These are phyloP conservation scores for Xylariaceae sp. DNA, from an alignment of 2,329 filamentous ascomycete species.

Conservation along the genomic window DNA sequence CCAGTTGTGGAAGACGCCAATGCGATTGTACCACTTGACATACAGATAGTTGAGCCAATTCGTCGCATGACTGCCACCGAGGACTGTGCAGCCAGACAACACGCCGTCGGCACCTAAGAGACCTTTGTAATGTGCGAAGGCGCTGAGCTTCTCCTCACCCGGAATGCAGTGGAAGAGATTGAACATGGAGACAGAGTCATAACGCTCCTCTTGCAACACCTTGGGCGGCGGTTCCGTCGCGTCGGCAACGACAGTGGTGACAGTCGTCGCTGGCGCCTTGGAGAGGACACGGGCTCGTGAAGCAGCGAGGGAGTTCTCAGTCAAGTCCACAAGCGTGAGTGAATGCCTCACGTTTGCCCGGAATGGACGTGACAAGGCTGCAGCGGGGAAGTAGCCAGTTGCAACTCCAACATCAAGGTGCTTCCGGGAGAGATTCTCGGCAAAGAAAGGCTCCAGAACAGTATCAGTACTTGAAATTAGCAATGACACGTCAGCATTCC, in stretches of 20 bases:
- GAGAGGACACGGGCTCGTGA: conserved; percentile 27
- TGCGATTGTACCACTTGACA: conserved; percentile 33
- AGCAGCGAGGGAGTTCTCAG: conserved; percentile 29
- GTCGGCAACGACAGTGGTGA: conserved; percentile 34
- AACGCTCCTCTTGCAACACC: conserved; percentile 26
- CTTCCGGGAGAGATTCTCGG: conserved; percentile 13
- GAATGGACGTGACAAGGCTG: conserved; percentile 15
- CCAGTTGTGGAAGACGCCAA: conserved; percentile 38
- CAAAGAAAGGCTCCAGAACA: conserved; percentile 17
- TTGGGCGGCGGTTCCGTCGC: conserved; percentile 31
- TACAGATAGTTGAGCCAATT: conserved; percentile 24
- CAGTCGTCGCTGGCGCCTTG: conserved; percentile 16
- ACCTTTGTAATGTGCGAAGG: conserved; percentile 31
- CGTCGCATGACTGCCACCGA: conserved; percentile 28
- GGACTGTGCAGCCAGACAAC: conserved; percentile 36
- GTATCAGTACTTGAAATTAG: not conserved
- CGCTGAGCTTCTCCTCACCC: conserved; percentile 26
- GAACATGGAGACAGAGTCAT: conserved; percentile 42
- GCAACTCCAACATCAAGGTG: conserved; percentile 19
- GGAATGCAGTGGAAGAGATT: conserved; percentile 42
- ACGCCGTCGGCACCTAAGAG: conserved; percentile 34
- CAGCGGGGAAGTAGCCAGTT: conserved; percentile 15
- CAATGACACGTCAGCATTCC: no score
- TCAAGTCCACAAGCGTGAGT: conserved; percentile 37
- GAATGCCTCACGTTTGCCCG: conserved; percentile 18